Conservation (phyloP, 768 basidiomycete species). For the Naganishia antarctica region DNA sequence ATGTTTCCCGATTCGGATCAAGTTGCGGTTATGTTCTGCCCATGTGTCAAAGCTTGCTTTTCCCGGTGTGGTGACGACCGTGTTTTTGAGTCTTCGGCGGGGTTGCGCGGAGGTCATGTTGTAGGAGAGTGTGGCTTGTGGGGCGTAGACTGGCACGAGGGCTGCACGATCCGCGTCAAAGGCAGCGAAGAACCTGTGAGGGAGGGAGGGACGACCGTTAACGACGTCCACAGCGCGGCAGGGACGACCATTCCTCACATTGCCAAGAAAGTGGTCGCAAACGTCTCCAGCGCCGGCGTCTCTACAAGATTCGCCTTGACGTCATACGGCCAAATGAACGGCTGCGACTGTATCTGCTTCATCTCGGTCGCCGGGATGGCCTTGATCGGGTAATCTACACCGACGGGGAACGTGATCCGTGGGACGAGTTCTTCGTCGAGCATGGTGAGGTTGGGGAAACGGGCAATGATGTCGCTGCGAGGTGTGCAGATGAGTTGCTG, state of each 20-base stretch:
- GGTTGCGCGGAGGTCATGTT: conserved; percentile 80
- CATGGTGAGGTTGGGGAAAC: conserved; percentile 75
- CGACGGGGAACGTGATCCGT: conserved; percentile 73
- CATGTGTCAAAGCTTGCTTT: conserved; percentile 44
- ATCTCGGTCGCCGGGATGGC: conserved; percentile 52
- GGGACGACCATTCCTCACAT: conserved; percentile 36
- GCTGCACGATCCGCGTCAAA: conserved; percentile 72
- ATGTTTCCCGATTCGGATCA: conserved; percentile 22
- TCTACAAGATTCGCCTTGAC: conserved; percentile 38
- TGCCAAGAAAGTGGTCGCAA: conserved; percentile 66
- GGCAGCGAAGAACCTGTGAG: conserved; percentile 74
- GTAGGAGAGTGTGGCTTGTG: conserved; percentile 84
- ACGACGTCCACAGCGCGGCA: conserved; percentile 26
- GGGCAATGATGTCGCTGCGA: conserved; percentile 76
- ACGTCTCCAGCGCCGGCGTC: conserved; percentile 69
- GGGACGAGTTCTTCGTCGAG: conserved; percentile 75
- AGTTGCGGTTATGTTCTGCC: conserved; percentile 32
- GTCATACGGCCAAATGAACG: conserved; percentile 71
- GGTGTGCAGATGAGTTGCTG: too few species aligned
- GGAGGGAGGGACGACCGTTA: neutral
- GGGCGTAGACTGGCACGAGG: conserved; percentile 70
- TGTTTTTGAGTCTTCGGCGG: conserved; percentile 55
- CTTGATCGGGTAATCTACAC: conserved; percentile 55
- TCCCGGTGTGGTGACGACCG: neutral
- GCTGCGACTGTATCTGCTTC: conserved; percentile 29